Evolutionary conservation across 805 yeast genomes (phyloP).

Genomic region (Candida anglica): DNA sequence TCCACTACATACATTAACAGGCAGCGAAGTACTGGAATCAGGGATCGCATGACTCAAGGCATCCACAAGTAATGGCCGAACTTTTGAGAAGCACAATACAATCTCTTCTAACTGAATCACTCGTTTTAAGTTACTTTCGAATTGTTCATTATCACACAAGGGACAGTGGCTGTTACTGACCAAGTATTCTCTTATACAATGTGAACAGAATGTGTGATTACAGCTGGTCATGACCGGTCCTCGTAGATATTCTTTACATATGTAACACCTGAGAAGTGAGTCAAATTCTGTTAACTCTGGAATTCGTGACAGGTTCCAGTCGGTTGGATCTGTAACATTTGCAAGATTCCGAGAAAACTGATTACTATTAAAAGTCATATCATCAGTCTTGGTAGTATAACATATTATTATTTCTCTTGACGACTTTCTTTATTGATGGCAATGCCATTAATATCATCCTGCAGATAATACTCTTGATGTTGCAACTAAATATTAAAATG

Average conservation of each 20-base stretch:
- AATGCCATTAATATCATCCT: no score
- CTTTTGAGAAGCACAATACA: slow-evolving; percentile 44
- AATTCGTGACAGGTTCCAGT: slow-evolving; percentile 54
- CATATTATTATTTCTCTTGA: neutral
- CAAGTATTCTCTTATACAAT: slow-evolving; percentile 74
- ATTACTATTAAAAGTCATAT: slow-evolving; percentile 9
- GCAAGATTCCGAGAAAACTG: slow-evolving; percentile 12
- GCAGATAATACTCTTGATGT: neutral
- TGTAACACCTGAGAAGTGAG: slow-evolving; percentile 72
- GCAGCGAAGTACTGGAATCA: slow-evolving; percentile 1
- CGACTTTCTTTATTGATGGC: no score
- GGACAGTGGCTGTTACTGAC: slow-evolving; percentile 68
- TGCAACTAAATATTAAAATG: neutral
- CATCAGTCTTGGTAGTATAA: no score
- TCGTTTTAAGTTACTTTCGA: slow-evolving; percentile 65
- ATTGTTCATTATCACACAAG: slow-evolving; percentile 64
- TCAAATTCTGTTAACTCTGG: slow-evolving; percentile 64
- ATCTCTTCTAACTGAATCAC: slow-evolving; percentile 72
- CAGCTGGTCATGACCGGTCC: slow-evolving; percentile 85
- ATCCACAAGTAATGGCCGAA: slow-evolving; percentile 39
- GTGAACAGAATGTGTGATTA: slow-evolving; percentile 85
- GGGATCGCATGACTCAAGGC: slow-evolving; percentile 15
- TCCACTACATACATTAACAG: neutral
- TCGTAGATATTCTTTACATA: slow-evolving; percentile 76
- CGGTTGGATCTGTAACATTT: slow-evolving; percentile 62